phyloP scores from a whole-genome alignment of 495 filamentous ascomycete genomes.

The Podospora sp. region DNA sequence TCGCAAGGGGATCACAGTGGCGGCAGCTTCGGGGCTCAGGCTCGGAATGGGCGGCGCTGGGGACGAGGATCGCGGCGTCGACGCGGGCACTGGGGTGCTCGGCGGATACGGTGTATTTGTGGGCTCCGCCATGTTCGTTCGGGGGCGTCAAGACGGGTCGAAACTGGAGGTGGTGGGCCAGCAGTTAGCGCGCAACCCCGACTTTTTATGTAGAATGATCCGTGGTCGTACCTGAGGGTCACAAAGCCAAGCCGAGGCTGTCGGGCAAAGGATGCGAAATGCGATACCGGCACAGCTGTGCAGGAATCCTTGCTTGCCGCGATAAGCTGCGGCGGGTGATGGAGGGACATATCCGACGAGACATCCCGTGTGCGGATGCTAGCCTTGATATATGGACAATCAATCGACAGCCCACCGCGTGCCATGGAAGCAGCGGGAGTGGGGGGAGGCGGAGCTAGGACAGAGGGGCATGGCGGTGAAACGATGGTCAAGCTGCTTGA shows the following conservation, averaged over 20 bases:
- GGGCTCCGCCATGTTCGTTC: conserved; percentile 48
- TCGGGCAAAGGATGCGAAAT: background rate
- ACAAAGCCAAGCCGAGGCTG: background rate
- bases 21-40: conserved; percentile 28
- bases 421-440: background rate
- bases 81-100: conserved; percentile 46
- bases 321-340: conserved; percentile 25
- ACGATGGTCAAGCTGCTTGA: background rate
- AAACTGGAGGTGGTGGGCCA: background rate
- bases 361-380: conserved; percentile 2
- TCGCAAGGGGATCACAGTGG: conserved; percentile 22
- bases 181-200: background rate
- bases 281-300: conserved; percentile 23
- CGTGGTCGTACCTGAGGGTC: background rate
- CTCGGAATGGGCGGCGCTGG: conserved; percentile 39
- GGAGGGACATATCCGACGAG: conserved; percentile 20
- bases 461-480: conserved; percentile 1
- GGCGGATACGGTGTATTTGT: conserved; percentile 51
- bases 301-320: conserved; percentile 17
- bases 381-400: background rate
- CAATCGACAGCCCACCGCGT: conserved; percentile 1
- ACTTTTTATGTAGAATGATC: background rate
- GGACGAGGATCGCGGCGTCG: conserved; percentile 47
- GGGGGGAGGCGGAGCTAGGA: conserved; percentile 1
- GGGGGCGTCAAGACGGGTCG: background rate